These are phyloP conservation scores for Isabelozyma rhagii DNA, from an alignment of 805 yeast genomes.

Conservation along the genomic window DNA sequence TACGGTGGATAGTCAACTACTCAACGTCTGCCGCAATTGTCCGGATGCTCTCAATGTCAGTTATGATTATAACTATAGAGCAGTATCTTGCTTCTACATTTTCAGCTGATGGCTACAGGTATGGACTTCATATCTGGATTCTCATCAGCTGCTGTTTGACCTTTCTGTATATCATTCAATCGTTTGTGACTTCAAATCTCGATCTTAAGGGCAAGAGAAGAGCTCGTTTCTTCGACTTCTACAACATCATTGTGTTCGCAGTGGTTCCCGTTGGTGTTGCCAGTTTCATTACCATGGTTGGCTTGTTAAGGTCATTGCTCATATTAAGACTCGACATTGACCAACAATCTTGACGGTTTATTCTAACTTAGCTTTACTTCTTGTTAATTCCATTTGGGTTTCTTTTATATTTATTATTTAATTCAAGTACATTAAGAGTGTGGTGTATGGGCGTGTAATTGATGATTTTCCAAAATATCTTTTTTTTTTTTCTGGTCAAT, in stretches of 20 bases:
- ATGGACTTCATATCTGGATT: constrained; percentile 88
- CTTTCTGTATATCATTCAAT: constrained; percentile 75
- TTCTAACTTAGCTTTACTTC: neutral
- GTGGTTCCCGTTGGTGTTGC: constrained; percentile 98
- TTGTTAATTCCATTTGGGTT: neutral
- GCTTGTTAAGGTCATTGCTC: constrained; percentile 68
- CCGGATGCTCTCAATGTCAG: constrained; percentile 78
- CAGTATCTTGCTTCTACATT: constrained; percentile 64
- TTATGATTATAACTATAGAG: constrained; percentile 67
- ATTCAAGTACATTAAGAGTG: no score
- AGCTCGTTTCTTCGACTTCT: constrained; percentile 76
- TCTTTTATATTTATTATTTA: neutral
- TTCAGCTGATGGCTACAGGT: constrained; percentile 62
- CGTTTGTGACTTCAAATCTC: constrained; percentile 78
- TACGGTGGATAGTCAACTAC: constrained; percentile 91
- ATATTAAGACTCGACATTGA: constrained; percentile 67
- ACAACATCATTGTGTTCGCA: constrained; percentile 89
- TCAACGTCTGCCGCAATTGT: constrained; percentile 85
- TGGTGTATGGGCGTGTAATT: neutral
- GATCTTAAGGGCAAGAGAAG: constrained; percentile 45
- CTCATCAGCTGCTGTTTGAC: constrained; percentile 84
- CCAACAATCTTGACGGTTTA: neutral
- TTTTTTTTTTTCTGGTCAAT: no score
- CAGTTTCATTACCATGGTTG: constrained; percentile 88
- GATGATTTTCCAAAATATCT: neutral